Conservation (phyloP, 352 stramenopile species). For the Globisporangium perplexum region DNA sequence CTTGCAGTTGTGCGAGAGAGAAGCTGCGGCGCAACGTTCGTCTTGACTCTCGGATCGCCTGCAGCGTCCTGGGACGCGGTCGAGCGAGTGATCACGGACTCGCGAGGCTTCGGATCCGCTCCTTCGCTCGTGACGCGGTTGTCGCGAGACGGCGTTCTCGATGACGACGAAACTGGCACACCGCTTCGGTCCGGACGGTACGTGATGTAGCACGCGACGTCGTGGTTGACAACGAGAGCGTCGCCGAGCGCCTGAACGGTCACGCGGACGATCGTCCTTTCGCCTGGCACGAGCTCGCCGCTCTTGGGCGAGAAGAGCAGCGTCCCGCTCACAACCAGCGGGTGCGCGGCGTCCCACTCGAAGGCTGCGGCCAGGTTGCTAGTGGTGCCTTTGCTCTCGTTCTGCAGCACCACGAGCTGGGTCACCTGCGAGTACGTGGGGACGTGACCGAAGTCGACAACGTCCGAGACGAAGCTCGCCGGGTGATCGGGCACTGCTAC, state of each 20-base stretch:
- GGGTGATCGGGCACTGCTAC: conserved; percentile 30
- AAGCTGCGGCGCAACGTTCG: neutral
- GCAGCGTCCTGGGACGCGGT: conserved; percentile 56
- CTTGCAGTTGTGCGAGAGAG: conserved; percentile 15
- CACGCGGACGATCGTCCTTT: conserved; percentile 52
- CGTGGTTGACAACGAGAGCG: conserved; percentile 57
- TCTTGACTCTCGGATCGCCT: neutral
- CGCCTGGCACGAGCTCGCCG: conserved; percentile 38
- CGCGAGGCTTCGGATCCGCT: conserved; percentile 12
- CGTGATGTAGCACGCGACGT: conserved; percentile 49
- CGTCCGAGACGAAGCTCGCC: conserved; percentile 45
- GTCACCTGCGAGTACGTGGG: conserved; percentile 38
- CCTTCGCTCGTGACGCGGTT: conserved; percentile 1
- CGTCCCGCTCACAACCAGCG: conserved; percentile 38
- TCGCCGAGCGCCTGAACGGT: conserved; percentile 33
- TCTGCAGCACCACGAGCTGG: conserved; percentile 49
- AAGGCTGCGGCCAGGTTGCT: conserved; percentile 23
- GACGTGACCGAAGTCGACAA: conserved; percentile 57
- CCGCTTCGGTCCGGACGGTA: conserved; percentile 8
- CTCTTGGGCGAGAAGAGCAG: conserved; percentile 44
- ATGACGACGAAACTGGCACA: neutral
- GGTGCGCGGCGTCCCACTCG: conserved; percentile 54
- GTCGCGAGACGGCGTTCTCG: neutral
- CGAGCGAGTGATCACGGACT: conserved; percentile 53
- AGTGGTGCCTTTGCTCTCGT: conserved; percentile 14